phyloP scores from a whole-genome alignment of 768 basidiomycete genomes.

The Suillus tomentosus region DNA sequence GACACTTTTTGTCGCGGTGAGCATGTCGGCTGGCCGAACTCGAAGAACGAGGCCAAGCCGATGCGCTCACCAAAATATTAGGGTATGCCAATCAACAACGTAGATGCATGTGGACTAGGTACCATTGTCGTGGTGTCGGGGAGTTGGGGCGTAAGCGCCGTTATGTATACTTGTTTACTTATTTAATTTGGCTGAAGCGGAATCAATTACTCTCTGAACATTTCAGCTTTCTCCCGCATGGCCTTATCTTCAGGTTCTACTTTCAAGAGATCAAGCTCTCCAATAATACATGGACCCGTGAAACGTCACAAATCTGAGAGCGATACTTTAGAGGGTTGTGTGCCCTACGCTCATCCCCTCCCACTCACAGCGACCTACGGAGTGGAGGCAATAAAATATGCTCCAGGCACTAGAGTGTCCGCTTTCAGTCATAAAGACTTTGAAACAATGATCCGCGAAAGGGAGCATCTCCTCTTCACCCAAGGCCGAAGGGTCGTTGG shows the following conservation, averaged over 20 bases:
- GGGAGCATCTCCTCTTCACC: constrained; percentile 18
- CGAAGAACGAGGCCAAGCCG: no score
- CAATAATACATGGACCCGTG: constrained; percentile 3
- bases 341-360: constrained; percentile 17
- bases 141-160: no score
- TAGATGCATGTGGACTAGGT: no score
- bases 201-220: background rate
- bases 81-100: no score
- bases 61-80: no score
- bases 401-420: constrained; percentile 15
- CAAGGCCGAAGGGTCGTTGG: constrained; percentile 29
- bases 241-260: constrained; percentile 10
- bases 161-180: constrained; percentile 23
- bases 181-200: constrained; percentile 9
- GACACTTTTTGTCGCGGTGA: no score
- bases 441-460: constrained; percentile 20
- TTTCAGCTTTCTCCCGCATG: background rate
- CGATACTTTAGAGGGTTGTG: constrained; percentile 5
- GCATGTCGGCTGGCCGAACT: no score
- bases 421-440: constrained; percentile 18
- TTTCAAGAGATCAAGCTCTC: constrained; percentile 19
- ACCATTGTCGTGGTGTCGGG: no score
- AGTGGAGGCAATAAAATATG: constrained; percentile 30
- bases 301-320: constrained; percentile 28
- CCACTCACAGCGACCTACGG: constrained; percentile 25